Base-by-base conservation (phyloP, 192 early-diverging fungal genomes). In the Coemansia umbellata region DNA sequence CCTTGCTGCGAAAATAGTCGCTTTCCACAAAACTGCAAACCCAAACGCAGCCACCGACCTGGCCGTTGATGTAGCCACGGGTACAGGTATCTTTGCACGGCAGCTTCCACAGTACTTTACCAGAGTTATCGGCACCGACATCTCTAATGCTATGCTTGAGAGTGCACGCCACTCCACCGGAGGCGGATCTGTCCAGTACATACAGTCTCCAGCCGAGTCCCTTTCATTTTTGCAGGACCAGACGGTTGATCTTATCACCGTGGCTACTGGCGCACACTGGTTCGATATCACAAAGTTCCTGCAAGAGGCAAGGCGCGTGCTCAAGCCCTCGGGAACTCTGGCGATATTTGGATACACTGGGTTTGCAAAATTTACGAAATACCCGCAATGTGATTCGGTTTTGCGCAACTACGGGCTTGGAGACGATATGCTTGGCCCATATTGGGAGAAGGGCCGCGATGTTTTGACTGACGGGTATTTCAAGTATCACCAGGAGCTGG, bases 61-160 rank as follows among this genome's bases (percentile, higher is more conserved):
- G 4, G 71, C 57, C 4, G 67, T 79, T 2, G 78, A 79, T 33
- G 63, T 79, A 1, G 78, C 71, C 19, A 67, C 71, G 4, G 78
- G 78, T 4, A 79, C 78, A 2, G 78, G 78, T 2, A 66, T 69
- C 31, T 61, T 79, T 57, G 66, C 70, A 2, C 60, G 60, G 26
- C 65, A 65, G 57, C 61, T 69, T 19, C 55, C 54, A 32, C 53
- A 47, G 8, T 35, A 35, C 19, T 27, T 47, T 36, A 23, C 19
- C 35, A 54, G 48, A 28, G 78, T 79, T 6, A 28, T 74, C 28
- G 78, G 66, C 6, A 55, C 60, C 1, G 78, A 79, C 28, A 56
- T 74, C 3, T 79, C 78, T 2, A 41, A 37, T 1, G 48, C 31
- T 24, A 79, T 79, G 78, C 60, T 70, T 5, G 24, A 56, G 21